These are phyloP conservation scores for Stagonosporopsis chrysanthemi DNA, from an alignment of 2,329 filamentous ascomycete genomes.

Conservation along the genomic window DNA sequence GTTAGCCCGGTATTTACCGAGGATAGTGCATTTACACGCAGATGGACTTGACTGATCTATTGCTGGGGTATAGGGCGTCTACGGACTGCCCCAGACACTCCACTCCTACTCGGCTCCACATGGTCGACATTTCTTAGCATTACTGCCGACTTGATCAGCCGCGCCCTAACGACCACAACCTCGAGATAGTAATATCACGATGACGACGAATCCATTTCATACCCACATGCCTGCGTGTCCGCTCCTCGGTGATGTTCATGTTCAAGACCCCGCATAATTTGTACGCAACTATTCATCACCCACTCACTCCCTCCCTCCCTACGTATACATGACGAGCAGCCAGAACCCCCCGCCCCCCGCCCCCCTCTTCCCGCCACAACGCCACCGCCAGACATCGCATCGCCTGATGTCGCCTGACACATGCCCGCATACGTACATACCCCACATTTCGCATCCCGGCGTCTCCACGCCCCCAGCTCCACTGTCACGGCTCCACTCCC, in stretches of 20 bases:
- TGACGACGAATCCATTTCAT: not conserved
- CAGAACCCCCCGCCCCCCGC: no score
- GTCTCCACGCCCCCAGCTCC: no score
- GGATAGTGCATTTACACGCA: constrained; percentile 24
- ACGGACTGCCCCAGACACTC: constrained; percentile 12
- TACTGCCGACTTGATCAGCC: not conserved
- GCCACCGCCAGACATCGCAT: no score
- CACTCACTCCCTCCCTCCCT: no score
- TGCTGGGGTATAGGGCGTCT: constrained; percentile 18
- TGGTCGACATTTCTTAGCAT: no score
- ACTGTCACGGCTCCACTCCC: no score
- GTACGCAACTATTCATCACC: not conserved
- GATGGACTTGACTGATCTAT: constrained; percentile 23
- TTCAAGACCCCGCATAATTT: not conserved
- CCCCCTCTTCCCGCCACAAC: no score
- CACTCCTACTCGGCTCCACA: constrained; percentile 6
- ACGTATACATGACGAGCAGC: no score
- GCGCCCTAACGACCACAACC: not conserved
- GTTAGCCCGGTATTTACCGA: constrained; percentile 29
- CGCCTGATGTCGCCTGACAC: no score
- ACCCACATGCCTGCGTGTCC: not conserved
- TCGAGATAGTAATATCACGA: constrained; percentile 16
- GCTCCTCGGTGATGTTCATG: not conserved
- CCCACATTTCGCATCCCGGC: no score
- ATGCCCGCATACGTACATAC: no score